These are phyloP conservation scores for Chrysoporthe cubensis DNA, from an alignment of 2,329 filamentous ascomycete species.

Conservation along the genomic window DNA sequence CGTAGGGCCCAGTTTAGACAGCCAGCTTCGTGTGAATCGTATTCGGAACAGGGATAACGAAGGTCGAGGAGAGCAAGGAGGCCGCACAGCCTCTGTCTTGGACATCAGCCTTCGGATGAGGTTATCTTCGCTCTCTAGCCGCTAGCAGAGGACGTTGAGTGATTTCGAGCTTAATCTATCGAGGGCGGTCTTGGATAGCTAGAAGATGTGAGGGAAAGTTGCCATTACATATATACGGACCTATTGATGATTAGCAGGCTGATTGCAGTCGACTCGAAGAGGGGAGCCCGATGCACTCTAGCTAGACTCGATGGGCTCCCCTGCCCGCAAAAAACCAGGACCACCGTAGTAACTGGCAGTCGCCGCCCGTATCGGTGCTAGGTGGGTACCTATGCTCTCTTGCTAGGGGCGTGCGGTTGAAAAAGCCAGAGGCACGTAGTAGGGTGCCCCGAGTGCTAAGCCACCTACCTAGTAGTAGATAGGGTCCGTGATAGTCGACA, in stretches of 20 bases:
- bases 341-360: neutral
- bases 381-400: slow-evolving; percentile 1
- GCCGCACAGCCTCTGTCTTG: slow-evolving; percentile 1
- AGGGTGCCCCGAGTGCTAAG: neutral
- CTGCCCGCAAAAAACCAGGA: neutral
- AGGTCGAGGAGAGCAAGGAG: neutral
- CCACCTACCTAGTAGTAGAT: neutral
- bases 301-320: slow-evolving; percentile 4
- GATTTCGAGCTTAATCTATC: slow-evolving; percentile 1
- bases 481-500: neutral
- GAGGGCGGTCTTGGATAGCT: neutral
- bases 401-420: slow-evolving; percentile 3
- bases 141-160: neutral
- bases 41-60: slow-evolving; percentile 7
- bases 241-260: neutral
- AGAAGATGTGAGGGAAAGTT: neutral
- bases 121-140: slow-evolving; percentile 6
- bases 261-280: neutral
- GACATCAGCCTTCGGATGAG: neutral
- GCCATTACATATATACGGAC: neutral
- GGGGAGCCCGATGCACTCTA: slow-evolving; percentile 1
- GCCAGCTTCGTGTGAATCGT: neutral
- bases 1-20: slow-evolving; percentile 2
- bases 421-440: slow-evolving; percentile 2
- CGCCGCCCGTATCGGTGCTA: neutral